Evolutionary conservation across 2,329 filamentous ascomycete genomes (phyloP).

Genomic region (Fusarium solani-melongenae): DNA sequence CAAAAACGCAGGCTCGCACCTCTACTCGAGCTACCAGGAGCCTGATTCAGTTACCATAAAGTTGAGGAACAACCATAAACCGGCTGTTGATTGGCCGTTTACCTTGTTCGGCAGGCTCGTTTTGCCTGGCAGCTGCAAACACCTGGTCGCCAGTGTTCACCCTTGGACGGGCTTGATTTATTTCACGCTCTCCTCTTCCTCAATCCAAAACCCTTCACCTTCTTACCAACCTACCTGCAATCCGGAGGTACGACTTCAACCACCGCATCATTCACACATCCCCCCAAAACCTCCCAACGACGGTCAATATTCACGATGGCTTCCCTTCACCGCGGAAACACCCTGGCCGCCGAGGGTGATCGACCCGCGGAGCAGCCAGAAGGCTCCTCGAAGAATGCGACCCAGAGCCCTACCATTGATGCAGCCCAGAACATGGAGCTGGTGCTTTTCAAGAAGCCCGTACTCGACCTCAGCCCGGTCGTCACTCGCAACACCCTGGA

Average conservation of each 20-base stretch:
- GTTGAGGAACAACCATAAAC: background rate
- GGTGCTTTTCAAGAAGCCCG: background rate
- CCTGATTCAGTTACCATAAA: background rate
- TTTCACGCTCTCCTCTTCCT: background rate
- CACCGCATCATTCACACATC: background rate
- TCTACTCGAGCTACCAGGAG: background rate
- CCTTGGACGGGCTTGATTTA: too few relatives aligned
- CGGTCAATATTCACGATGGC: background rate
- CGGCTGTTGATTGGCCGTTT: background rate
- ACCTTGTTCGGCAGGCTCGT: background rate
- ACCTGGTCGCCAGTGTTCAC: background rate
- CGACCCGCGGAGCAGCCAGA: background rate
- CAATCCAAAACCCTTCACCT: background rate
- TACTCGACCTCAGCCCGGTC: background rate
- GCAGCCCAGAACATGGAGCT: background rate
- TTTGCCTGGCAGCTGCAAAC: background rate
- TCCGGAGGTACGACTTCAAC: background rate
- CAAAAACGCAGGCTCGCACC: background rate
- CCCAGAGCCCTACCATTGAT: background rate
- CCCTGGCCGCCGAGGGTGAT: background rate
- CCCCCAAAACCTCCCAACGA: background rate
- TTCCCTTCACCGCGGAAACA: background rate
- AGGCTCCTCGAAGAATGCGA: background rate
- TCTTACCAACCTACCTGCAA: background rate
- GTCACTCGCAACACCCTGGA: background rate